A percentile compares a stretch with the other conserved stretches of the same genome.
Evolutionary conservation across 768 basidiomycete species (phyloP).

Genomic region (Paxillus rubicundulus): DNA sequence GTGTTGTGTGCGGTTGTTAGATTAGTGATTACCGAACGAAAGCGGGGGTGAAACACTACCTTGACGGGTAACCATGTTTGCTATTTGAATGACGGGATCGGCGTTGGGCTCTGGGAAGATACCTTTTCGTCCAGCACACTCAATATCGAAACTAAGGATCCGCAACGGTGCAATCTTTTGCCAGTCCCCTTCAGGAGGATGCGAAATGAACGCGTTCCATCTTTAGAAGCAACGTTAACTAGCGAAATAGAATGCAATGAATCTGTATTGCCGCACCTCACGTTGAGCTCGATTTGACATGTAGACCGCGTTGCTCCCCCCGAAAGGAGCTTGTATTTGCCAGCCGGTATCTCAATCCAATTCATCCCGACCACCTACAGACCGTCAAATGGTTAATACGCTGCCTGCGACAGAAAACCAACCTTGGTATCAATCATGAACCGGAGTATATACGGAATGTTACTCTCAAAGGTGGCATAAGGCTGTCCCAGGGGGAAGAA

Average conservation of each 20-base stretch:
- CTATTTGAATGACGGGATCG: slow-evolving; percentile 98
- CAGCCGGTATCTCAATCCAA: slow-evolving; percentile 92
- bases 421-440: slow-evolving; percentile 99
- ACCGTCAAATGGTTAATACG: not conserved
- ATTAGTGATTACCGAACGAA: not conserved
- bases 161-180: slow-evolving; percentile 89
- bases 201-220: slow-evolving; percentile 83
- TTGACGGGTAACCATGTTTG: slow-evolving; percentile 98
- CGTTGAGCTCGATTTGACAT: slow-evolving; percentile 86
- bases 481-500: slow-evolving; percentile 48
- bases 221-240: slow-evolving; percentile 38
- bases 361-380: slow-evolving; percentile 94
- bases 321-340: slow-evolving; percentile 68
- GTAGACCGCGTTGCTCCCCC: slow-evolving; percentile 62
- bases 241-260: not conserved
- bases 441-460: slow-evolving; percentile 84
- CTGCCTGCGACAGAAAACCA: not conserved
- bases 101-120: slow-evolving; percentile 89
- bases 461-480: slow-evolving; percentile 85
- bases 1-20: slow-evolving; percentile 8
- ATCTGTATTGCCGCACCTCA: slow-evolving; percentile 49
- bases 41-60: slow-evolving; percentile 43
- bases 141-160: slow-evolving; percentile 97
- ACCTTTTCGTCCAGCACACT: slow-evolving; percentile 96
- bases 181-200: slow-evolving; percentile 90